A percentile compares a stretch with the other conserved stretches of the same genome.
Evolutionary conservation across 768 basidiomycete species (phyloP).

Genomic region (Fibroporia radiculosa): DNA sequence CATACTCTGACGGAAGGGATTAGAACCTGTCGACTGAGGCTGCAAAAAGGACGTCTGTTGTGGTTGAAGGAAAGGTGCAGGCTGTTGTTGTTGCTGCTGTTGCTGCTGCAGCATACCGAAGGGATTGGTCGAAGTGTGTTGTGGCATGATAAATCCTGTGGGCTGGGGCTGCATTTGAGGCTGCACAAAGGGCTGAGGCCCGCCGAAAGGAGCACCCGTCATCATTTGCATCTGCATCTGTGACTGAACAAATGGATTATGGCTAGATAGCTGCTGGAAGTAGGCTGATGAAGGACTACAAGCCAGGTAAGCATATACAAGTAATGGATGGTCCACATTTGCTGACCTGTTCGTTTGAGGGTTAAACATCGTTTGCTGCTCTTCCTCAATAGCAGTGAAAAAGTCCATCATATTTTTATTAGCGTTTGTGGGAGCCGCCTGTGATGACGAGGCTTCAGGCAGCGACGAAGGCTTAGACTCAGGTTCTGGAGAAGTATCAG

Average conservation of each 20-base stretch:
- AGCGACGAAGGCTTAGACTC: constrained; percentile 10
- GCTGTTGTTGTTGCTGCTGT: constrained; percentile 23
- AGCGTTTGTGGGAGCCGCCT: constrained; percentile 22
- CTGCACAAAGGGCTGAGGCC: constrained; percentile 52
- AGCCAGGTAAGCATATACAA: constrained; percentile 2
- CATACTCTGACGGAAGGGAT: constrained; percentile 48
- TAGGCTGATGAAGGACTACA: constrained; percentile 40
- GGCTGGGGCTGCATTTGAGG: constrained; percentile 43
- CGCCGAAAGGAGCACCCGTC: constrained; percentile 26
- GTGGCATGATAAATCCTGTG: constrained; percentile 25
- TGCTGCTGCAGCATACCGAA: constrained; percentile 35
- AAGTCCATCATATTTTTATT: constrained; percentile 68
- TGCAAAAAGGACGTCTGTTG: constrained; percentile 42
- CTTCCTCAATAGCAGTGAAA: constrained; percentile 81
- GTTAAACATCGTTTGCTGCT: constrained; percentile 67
- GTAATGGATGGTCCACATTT: too few species aligned
- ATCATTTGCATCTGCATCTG: constrained; percentile 32
- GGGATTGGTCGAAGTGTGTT: constrained; percentile 31
- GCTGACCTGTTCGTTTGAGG: constrained; percentile 56
- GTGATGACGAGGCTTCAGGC: constrained; percentile 4
- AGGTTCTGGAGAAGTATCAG: constrained; percentile 9
- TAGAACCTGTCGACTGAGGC: constrained; percentile 38
- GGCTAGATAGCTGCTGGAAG: constrained; percentile 48
- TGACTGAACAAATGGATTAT: constrained; percentile 74
- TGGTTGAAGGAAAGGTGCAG: constrained; percentile 43